phyloP scores from a whole-genome alignment of 768 basidiomycete genomes.

The Boletus rubropictus region DNA sequence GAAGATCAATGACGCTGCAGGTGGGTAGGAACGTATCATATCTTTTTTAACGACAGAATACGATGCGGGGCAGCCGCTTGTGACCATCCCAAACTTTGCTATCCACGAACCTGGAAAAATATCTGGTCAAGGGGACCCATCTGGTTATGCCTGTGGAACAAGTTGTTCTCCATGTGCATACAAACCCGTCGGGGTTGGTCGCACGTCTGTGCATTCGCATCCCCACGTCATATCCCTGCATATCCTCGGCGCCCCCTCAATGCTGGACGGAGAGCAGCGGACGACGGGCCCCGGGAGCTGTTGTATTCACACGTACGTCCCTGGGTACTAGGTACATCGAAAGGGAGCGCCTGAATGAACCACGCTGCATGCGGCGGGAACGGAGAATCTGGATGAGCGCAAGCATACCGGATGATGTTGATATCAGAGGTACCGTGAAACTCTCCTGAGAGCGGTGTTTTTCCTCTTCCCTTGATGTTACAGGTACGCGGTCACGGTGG shows the following conservation, averaged over 20 bases:
- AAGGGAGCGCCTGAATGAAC: constrained; percentile 38
- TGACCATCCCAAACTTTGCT: constrained; percentile 3
- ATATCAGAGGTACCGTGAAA: background rate
- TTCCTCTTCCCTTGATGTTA: background rate
- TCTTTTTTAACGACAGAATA: constrained; percentile 3
- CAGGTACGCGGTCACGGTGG: background rate
- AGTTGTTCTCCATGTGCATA: background rate
- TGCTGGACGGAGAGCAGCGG: constrained; percentile 52
- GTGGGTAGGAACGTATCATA: background rate
- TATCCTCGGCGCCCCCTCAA: constrained; percentile 47
- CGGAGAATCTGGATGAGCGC: no score
- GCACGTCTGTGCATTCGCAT: constrained; percentile 45
- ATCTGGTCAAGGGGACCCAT: background rate
- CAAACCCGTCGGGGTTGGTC: constrained; percentile 16
- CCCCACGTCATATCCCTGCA: constrained; percentile 49
- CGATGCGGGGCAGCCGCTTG: background rate
- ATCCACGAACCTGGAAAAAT: constrained; percentile 11
- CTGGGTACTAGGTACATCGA: constrained; percentile 48
- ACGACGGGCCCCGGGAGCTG: constrained; percentile 46
- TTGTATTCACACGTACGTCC: constrained; percentile 50
- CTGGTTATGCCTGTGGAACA: background rate
- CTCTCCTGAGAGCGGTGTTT: background rate
- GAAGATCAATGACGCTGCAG: constrained; percentile 1
- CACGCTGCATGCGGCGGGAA: background rate
- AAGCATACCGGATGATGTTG: no score